Evolutionary conservation across 768 basidiomycete species (phyloP).

Genomic region (Ramaria sp.): DNA sequence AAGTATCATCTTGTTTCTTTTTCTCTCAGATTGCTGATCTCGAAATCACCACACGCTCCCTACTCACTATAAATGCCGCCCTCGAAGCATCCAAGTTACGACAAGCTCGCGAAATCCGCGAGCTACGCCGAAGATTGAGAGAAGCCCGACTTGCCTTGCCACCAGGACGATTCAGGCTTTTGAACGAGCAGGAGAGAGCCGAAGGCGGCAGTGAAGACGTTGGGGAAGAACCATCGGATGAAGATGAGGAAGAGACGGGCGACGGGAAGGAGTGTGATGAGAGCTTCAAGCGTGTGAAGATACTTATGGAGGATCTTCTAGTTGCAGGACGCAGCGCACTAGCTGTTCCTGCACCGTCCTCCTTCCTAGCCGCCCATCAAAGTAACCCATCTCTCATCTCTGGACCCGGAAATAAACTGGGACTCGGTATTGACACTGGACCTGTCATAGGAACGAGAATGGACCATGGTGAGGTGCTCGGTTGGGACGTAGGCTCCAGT

Average conservation of each 20-base stretch:
- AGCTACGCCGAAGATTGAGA: constrained; percentile 70
- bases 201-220: constrained; percentile 27
- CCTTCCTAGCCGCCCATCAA: not conserved
- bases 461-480: constrained; percentile 1
- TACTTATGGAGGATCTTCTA: constrained; percentile 53
- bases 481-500: not conserved
- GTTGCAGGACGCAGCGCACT: constrained; percentile 49
- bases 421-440: not conserved
- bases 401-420: not conserved
- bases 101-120: constrained; percentile 78
- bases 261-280: constrained; percentile 38
- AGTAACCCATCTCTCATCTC: not conserved
- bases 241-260: constrained; percentile 24
- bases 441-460: not conserved
- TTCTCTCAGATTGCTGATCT: constrained; percentile 71
- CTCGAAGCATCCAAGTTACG: constrained; percentile 71
- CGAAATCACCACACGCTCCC: constrained; percentile 81
- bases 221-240: constrained; percentile 21
- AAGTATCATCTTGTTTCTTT: not conserved
- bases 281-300: constrained; percentile 49
- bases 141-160: constrained; percentile 74
- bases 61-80: constrained; percentile 74
- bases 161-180: constrained; percentile 45
- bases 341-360: constrained; percentile 14
- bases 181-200: constrained; percentile 38